Percentiles rank a stretch among this genome's conserved stretches.
Evolutionary conservation across 495 filamentous ascomycete species (phyloP).

Genomic region (Terfezia boudieri): DNA sequence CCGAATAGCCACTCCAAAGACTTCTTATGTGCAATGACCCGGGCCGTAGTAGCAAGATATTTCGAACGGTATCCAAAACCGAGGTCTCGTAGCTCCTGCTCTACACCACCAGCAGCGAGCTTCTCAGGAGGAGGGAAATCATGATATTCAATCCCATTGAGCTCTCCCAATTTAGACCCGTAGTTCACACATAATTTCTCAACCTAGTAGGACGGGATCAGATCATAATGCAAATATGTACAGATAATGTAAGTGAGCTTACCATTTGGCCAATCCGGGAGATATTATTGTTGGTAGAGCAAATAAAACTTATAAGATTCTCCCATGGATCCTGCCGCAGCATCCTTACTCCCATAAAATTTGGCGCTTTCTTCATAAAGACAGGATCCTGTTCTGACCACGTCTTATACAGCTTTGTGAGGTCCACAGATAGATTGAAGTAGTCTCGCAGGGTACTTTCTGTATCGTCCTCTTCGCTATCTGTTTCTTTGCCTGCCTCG

Average conservation of each 20-base stretch:
- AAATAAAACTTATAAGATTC: slow-evolving; percentile 80
- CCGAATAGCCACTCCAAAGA: slow-evolving; percentile 52
- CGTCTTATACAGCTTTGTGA: slow-evolving; percentile 55
- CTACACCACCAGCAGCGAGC: slow-evolving; percentile 44
- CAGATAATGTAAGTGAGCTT: not conserved
- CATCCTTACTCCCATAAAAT: slow-evolving; percentile 84
- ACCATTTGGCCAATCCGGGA: slow-evolving; percentile 84
- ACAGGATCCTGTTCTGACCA: slow-evolving; percentile 75
- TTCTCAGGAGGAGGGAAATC: slow-evolving; percentile 65
- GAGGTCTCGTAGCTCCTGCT: slow-evolving; percentile 51
- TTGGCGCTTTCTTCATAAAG: slow-evolving; percentile 67
- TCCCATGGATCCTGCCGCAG: slow-evolving; percentile 94
- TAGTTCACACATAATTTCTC: slow-evolving; percentile 77
- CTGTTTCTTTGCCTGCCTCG: slow-evolving; percentile 10
- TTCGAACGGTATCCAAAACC: slow-evolving; percentile 92
- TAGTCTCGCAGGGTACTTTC: slow-evolving; percentile 50
- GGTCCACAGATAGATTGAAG: slow-evolving; percentile 54
- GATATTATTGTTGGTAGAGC: slow-evolving; percentile 98
- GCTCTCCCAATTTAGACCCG: slow-evolving; percentile 47
- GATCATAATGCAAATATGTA: not conserved
- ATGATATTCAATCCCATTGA: slow-evolving; percentile 43
- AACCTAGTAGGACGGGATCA: slow-evolving; percentile 25
- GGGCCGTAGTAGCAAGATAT: slow-evolving; percentile 69
- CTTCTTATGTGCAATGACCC: slow-evolving; percentile 41
- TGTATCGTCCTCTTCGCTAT: slow-evolving; percentile 32